phyloP scores from a whole-genome alignment of 495 filamentous ascomycete genomes.

The Lepidopterella palustris region DNA sequence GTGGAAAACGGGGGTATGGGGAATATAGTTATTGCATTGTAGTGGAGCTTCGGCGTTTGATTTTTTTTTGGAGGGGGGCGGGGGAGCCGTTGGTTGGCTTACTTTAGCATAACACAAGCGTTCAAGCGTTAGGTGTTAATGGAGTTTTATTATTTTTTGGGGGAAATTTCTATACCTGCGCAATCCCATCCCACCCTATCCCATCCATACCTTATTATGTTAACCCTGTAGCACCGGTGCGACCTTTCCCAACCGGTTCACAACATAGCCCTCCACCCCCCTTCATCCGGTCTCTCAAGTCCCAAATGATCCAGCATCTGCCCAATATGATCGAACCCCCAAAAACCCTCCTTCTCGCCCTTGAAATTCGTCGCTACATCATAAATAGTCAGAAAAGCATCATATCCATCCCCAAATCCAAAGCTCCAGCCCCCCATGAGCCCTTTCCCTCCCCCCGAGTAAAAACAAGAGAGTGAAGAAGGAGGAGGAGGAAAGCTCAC shows the following conservation, averaged over 20 bases:
- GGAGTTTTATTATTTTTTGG: neutral
- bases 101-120: neutral
- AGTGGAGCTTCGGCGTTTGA: neutral
- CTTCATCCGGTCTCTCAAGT: constrained; percentile 39
- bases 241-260: too few species aligned
- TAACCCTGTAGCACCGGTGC: too few species aligned
- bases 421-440: neutral
- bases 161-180: too few species aligned
- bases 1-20: neutral
- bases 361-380: constrained; percentile 45
- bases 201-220: too few species aligned
- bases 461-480: neutral
- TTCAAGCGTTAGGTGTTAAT: neutral
- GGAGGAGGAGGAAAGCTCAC: constrained; percentile 31
- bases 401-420: neutral
- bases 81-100: too few species aligned
- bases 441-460: too few species aligned
- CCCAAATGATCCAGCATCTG: constrained; percentile 58
- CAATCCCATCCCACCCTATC: too few species aligned
- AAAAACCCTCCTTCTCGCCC: constrained; percentile 58
- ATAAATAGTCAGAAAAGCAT: too few species aligned
- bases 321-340: constrained; percentile 64
- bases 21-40: too few species aligned
- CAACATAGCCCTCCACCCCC: constrained; percentile 48
- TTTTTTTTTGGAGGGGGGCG: constrained; percentile 5